Conservation (phyloP, 257 asterid genomes). For the Capsicum pubescens region DNA sequence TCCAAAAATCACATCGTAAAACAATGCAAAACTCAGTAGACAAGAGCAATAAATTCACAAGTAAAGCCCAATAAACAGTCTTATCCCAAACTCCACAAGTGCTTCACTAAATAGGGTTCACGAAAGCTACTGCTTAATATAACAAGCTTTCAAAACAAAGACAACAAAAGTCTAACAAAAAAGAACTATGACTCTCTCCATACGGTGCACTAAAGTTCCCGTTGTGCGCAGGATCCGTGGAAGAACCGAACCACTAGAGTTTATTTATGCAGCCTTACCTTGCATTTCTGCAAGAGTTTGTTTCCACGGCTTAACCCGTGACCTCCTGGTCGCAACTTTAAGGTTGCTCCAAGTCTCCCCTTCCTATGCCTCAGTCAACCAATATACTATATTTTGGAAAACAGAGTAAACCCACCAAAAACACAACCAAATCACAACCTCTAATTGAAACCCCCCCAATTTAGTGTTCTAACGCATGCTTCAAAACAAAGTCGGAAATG, state of each 20-base stretch:
- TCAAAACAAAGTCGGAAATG: not conserved
- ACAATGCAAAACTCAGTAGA: not conserved
- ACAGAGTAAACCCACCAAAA: not conserved
- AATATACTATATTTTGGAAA: too few species aligned
- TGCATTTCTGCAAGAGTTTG: too few species aligned
- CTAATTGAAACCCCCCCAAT: not conserved
- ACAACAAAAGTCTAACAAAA: not conserved
- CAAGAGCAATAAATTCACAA: too few species aligned
- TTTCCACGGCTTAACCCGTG: too few species aligned
- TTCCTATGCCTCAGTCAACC: not conserved
- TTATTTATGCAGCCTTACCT: too few species aligned
- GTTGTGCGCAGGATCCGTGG: too few species aligned
- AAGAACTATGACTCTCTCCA: not conserved
- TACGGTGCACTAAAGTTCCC: too few species aligned
- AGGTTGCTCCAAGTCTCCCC: too few species aligned
- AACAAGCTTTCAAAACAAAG: not conserved
- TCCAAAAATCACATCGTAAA: not conserved
- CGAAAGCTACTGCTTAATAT: not conserved
- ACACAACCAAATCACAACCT: not conserved
- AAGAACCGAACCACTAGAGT: too few species aligned
- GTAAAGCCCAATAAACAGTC: not conserved
- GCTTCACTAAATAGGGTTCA: not conserved
- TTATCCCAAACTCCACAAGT: not conserved
- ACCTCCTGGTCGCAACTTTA: too few species aligned
- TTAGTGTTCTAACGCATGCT: conserved; percentile 1